phyloP scores from a whole-genome alignment of 2,329 filamentous ascomycete genomes.

The Exophiala sp. region DNA sequence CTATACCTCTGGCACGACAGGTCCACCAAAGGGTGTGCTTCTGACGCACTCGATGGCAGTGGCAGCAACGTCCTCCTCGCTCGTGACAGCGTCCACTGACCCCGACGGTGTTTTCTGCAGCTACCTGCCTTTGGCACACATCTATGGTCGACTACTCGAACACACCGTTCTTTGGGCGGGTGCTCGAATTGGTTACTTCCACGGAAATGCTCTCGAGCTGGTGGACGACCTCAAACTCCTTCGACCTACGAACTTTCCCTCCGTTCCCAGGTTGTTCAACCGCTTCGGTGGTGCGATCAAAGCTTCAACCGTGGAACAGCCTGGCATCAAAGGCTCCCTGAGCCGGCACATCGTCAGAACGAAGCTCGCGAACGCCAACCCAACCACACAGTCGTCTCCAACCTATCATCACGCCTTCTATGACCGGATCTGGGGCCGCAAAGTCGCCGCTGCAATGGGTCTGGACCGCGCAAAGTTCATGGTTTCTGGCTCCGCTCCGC shows the following conservation, averaged over 20 bases:
- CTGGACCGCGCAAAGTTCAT: conserved; percentile 69
- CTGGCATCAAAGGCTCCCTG: conserved; percentile 75
- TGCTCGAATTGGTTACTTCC: conserved; percentile 82
- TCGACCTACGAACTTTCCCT: conserved; percentile 76
- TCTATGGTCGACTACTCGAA: conserved; percentile 83
- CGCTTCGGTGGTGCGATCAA: conserved; percentile 82
- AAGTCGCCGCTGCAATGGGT: conserved; percentile 78
- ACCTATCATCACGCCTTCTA: conserved; percentile 54
- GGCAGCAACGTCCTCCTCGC: conserved; percentile 57
- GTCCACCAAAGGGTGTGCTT: conserved; percentile 61
- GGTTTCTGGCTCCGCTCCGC: conserved; percentile 84
- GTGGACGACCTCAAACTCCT: conserved; percentile 85
- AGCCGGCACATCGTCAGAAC: conserved; percentile 74
- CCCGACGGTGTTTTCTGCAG: conserved; percentile 69
- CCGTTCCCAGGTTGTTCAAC: conserved; percentile 88
- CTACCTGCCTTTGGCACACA: conserved; percentile 91
- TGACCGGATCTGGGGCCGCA: conserved; percentile 79
- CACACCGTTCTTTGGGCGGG: conserved; percentile 70
- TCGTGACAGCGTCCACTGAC: conserved; percentile 54
- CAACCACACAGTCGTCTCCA: conserved; percentile 59
- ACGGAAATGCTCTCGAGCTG: conserved; percentile 80
- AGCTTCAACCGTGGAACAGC: conserved; percentile 70
- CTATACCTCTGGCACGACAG: conserved; percentile 64
- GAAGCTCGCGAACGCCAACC: conserved; percentile 64
- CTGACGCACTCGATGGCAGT: conserved; percentile 80